Evolutionary conservation across 2,329 filamentous ascomycete genomes (phyloP), one percentile per base, ranked within the genome.

Genomic region (Ophiostoma pallidulum): DNA sequence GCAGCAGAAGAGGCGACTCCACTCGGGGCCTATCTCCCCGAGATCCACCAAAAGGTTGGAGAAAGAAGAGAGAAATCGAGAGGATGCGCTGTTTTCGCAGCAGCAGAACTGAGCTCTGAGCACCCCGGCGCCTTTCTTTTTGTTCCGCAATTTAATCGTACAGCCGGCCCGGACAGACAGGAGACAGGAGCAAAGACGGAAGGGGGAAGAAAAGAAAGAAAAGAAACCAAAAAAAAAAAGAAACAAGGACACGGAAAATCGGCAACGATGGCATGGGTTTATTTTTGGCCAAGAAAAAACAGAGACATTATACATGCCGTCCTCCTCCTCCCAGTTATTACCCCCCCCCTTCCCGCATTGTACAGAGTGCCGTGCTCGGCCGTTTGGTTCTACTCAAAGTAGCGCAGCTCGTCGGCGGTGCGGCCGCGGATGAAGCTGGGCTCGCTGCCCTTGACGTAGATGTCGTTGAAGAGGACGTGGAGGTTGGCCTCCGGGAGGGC

Each of bases 401-500:
- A 96, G 72, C 82, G 92, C 71, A 89, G 91, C 84, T 97, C 92
- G 63, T 97, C 90, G 47, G 84, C 77, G 51, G 84, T 89, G 54
- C 91, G 79, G 59, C 91, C 91, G 59, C 90, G 81, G 71, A 95
- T 78, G 74, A 84, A 95, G 62, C 80, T 72, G 49, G 90, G 90
- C 79, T 96, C 91, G 53, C 78, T 84, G 57, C 91, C 91, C 56
- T 76, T 75, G 60, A 90, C 89, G 69, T 95, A 97, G 66, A 96
- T 94, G 67, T 96, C 91, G 81, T 98, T 91, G 67, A 78, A 98
- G 59, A 98, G 76, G 58, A 92, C 92, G 68, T 88, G 78, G 47
- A 82, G 72, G 53, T 78, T 94, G 49, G 84, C 66, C 41, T 94
- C 88, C 26, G 92, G 92, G 40, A 72, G 67, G 35, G 79, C 67